A percentile compares a stretch with the other conserved stretches of the same genome.
phyloP scores from a whole-genome alignment of 176 grass and related monocot species.

The Cenchrus americanus region DNA sequence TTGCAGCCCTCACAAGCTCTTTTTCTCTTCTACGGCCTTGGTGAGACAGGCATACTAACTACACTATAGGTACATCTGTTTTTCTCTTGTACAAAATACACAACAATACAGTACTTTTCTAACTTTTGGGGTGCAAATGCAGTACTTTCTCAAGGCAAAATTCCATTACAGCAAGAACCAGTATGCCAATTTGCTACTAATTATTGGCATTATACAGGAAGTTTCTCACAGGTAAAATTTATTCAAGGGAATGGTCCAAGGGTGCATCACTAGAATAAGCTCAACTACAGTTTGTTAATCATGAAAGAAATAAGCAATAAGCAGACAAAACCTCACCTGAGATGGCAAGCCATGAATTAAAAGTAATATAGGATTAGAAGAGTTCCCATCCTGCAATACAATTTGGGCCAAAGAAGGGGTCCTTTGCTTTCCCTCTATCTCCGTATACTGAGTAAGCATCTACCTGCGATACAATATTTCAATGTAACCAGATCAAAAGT shows the following conservation, averaged over 20 bases:
- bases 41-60: constrained; percentile 62
- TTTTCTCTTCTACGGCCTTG: constrained; percentile 72
- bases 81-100: constrained; percentile 3
- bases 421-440: constrained; percentile 85
- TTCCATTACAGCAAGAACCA: constrained; percentile 93
- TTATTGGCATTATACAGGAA: constrained; percentile 62
- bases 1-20: not conserved
- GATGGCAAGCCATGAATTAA: constrained; percentile 93
- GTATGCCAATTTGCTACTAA: constrained; percentile 85
- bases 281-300: constrained; percentile 47
- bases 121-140: constrained; percentile 27
- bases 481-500: not conserved
- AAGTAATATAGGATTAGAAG: constrained; percentile 73
- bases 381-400: constrained; percentile 58
- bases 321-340: constrained; percentile 55
- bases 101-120: not conserved
- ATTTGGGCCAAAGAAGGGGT: constrained; percentile 86
- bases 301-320: constrained; percentile 28
- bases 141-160: constrained; percentile 90
- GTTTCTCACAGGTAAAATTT: too few species aligned
- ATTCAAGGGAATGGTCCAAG: constrained; percentile 74
- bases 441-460: constrained; percentile 83
- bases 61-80: constrained; percentile 63
- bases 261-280: constrained; percentile 68
- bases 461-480: constrained; percentile 47